Base-by-base conservation (phyloP, 345 rosid genomes). In the Eucalyptus sp. region DNA sequence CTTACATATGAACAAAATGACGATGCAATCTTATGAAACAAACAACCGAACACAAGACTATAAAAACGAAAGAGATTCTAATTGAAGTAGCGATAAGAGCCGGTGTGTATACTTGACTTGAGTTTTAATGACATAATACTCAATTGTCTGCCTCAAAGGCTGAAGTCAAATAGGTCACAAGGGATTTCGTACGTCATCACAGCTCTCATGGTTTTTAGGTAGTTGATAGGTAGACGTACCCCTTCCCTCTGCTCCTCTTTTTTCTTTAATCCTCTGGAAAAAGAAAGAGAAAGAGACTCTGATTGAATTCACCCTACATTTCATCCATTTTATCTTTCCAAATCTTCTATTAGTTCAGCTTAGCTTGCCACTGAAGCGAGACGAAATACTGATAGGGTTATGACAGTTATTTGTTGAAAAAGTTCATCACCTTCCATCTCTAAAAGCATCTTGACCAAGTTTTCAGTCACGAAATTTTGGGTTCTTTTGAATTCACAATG, bases 191-290 rank as follows among this genome's bases (percentile, higher is more conserved):
- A 15, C 80, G 5, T 7, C 33, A 17, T 15, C 80, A 33, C 7
- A 33, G 43, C 15, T 68, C 17, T 68, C 43, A 7, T 33, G 80
- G 80, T 68, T 68, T 68, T 68, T 33, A 31, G 80, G 22, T 31
- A 1, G 80, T 68, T 68, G 80, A 33, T 68, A 33, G 43, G 80
- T 17, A 31, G 80, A 68, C 13, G 9, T 85, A 93, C 93, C 93
- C 93, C 92, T 92, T 60, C 94, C 95, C 66, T 92, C 91, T 4
- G 91, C 91, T 76, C 93, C 66, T 27, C 31, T 60, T 60, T 60
- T 60, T 60, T 60, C 66, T 60, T 0, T 27, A 60, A 60, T 27
- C 66, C 66, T 60, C 5, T 0, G 66, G 66, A 60, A 60, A 27
- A 60, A 60, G 66, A 60, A 0, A 60, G 31, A 60, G 66, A 60